phyloP scores from a whole-genome alignment of 139 green algal genomes.

The Micractinium sp. region DNA sequence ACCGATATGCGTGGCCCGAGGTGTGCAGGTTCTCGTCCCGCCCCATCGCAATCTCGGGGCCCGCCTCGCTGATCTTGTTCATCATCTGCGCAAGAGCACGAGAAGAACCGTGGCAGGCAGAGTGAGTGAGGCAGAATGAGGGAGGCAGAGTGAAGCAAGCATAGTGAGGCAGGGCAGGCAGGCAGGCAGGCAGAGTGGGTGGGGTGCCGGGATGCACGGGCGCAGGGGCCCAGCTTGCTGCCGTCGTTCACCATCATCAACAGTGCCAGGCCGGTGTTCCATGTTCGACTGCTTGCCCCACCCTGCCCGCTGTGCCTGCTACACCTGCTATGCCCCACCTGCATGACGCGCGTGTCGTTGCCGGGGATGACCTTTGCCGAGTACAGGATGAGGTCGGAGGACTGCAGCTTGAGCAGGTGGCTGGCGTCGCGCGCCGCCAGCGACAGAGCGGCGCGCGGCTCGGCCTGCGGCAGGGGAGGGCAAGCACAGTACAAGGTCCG shows the following conservation, averaged over 20 bases:
- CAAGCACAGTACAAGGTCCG: background rate
- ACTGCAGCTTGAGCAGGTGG: slow-evolving; percentile 80
- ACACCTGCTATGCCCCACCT: slow-evolving; percentile 19
- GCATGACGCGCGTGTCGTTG: slow-evolving; percentile 70
- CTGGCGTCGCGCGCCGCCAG: slow-evolving; percentile 80
- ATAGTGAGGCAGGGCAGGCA: background rate
- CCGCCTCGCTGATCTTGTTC: slow-evolving; percentile 86
- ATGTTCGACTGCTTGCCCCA: no score
- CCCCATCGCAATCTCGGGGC: slow-evolving; percentile 80
- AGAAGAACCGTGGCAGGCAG: background rate
- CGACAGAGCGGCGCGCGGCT: slow-evolving; percentile 87
- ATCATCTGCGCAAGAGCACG: slow-evolving; percentile 81
- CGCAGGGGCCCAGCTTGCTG: background rate
- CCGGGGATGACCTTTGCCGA: slow-evolving; percentile 90
- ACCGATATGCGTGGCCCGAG: slow-evolving; percentile 84
- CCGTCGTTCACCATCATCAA: background rate
- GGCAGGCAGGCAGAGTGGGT: background rate
- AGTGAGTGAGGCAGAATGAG: background rate
- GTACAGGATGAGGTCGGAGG: slow-evolving; percentile 93
- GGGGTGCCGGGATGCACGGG: background rate
- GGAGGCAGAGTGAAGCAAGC: background rate
- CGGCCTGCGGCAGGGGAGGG: slow-evolving; percentile 66
- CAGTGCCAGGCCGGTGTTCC: background rate
- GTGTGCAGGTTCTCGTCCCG: slow-evolving; percentile 87
- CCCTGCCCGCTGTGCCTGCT: background rate